These are phyloP conservation scores for Piromyces finnis DNA, from an alignment of 192 early-diverging fungal species.

Conservation along the genomic window DNA sequence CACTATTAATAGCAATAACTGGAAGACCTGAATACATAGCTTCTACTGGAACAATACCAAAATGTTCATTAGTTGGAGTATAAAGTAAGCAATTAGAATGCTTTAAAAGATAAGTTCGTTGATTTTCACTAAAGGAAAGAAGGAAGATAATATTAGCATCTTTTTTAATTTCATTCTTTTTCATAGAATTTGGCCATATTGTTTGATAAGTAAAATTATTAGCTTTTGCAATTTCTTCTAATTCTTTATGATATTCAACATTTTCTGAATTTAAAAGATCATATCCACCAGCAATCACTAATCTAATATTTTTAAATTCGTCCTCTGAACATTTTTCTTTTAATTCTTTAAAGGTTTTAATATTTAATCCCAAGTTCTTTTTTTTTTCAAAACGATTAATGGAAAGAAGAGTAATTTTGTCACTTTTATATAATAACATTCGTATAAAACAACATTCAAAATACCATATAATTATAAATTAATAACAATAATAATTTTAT, in stretches of 20 bases:
- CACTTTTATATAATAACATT: conserved; percentile 2
- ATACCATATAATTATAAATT: too few relatives aligned
- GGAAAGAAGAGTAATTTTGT: conserved; percentile 27
- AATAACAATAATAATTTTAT: too few relatives aligned
- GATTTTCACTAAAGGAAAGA: conserved; percentile 67
- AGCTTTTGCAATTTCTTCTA: conserved; percentile 30
- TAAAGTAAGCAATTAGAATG: conserved; percentile 51
- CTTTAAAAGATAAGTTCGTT: conserved; percentile 53
- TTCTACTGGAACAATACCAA: conserved; percentile 93
- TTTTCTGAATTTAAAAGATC: conserved; percentile 74
- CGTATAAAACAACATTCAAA: too few relatives aligned
- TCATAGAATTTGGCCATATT: conserved; percentile 11
- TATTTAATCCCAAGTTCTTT: conserved; percentile 68
- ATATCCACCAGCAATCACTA: conserved; percentile 80
- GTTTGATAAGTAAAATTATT: conserved; percentile 15
- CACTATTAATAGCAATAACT: conserved; percentile 71
- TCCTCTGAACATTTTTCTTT: neutral
- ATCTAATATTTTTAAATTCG: conserved; percentile 7
- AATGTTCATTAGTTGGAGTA: conserved; percentile 85
- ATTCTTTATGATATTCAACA: conserved; percentile 56
- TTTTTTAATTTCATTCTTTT: neutral
- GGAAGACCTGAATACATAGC: conserved; percentile 80
- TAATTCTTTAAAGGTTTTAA: conserved; percentile 49
- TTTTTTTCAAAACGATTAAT: conserved; percentile 96
- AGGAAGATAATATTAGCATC: conserved; percentile 57